A percentile compares a stretch with the other conserved stretches of the same genome.
Conservation (phyloP, 2,329 filamentous ascomycete genomes). For the Aureobasidium sp. region DNA sequence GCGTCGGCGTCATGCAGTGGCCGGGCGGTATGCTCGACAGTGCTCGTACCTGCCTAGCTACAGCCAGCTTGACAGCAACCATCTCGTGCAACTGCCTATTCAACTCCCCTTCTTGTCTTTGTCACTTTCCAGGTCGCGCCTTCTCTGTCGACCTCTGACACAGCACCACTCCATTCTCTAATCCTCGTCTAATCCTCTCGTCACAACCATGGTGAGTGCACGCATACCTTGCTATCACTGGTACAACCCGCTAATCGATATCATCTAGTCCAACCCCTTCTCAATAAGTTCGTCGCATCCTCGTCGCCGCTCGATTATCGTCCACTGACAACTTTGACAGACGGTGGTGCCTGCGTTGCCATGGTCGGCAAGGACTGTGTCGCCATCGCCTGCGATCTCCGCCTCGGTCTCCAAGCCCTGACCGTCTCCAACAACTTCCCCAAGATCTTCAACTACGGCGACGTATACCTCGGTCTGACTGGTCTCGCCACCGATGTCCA, state of each 20-base stretch:
- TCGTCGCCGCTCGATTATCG: not conserved
- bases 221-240: not conserved
- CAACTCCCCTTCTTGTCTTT: not conserved
- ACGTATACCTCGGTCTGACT: conserved; percentile 90
- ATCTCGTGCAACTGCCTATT: not conserved
- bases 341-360: conserved; percentile 90
- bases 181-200: not conserved
- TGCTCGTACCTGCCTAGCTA: conserved; percentile 2
- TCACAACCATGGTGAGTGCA: conserved; percentile 30
- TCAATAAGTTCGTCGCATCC: conserved; percentile 70
- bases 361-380: conserved; percentile 99
- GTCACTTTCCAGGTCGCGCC: not conserved
- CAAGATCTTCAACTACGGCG: conserved; percentile 97
- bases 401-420: conserved; percentile 89
- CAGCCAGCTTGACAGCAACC: conserved; percentile 4
- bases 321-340: conserved; percentile 32
- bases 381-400: conserved; percentile 97
- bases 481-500: conserved; percentile 93
- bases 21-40: not conserved
- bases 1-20: conserved; percentile 5
- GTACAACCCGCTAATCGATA: not conserved
- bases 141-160: not conserved
- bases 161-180: not conserved
- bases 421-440: conserved; percentile 99
- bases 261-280: conserved; percentile 73